Base-by-base conservation (phyloP, 2,329 filamentous ascomycete species). In the Aspergillus pseudonomiae region DNA sequence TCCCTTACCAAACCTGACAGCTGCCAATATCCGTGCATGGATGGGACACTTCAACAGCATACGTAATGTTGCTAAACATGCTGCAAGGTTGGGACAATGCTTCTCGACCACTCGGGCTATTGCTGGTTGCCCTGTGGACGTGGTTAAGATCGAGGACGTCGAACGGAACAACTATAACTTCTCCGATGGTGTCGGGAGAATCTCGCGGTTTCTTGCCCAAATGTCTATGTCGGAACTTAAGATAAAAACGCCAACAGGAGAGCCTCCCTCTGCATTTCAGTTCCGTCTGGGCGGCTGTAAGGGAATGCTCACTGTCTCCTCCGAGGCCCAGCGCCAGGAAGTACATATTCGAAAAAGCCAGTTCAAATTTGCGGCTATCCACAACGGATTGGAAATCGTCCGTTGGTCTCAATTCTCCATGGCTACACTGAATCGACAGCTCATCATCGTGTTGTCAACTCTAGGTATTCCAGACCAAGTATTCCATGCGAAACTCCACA, bases 201-300 rank as follows among this genome's bases (percentile, higher is more conserved):
- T 99, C n/a, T 97, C 94, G 0, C 79, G 78, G 0, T 89, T 92
- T 63, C 81, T 97, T 26, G 91, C 93, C 0, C 81, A 88, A 32
- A 86, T 95, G 78, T 87, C 96, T 52, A 86, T 89, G 10, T 81
- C 86, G 16, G 90, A 95, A 67, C 86, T 96, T 65, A 84, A 85
- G 0, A 75, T 93, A 34, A 79, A 83, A 24, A 83, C 83, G 14
- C 77, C 84, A 1, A 78, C 78, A 7, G 78, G 83, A 2, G 78
- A 84, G 5, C 80, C 87, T 6, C 94, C 95, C 0, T 96, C 93
- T 0, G 91, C 92, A 0, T 94, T 92, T 68, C 95, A 99, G 71
- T 97, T 98, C 71, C 91, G 95, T 9, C 88, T 97, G 71, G 94
- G 92, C 10, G 95, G 95, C 1, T 94, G 89, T 79, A 99, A 99